Percentiles rank a stretch among this genome's conserved stretches.
Evolutionary conservation across 306 rosid genomes (phyloP).

Genomic region (Vigna angularis): DNA sequence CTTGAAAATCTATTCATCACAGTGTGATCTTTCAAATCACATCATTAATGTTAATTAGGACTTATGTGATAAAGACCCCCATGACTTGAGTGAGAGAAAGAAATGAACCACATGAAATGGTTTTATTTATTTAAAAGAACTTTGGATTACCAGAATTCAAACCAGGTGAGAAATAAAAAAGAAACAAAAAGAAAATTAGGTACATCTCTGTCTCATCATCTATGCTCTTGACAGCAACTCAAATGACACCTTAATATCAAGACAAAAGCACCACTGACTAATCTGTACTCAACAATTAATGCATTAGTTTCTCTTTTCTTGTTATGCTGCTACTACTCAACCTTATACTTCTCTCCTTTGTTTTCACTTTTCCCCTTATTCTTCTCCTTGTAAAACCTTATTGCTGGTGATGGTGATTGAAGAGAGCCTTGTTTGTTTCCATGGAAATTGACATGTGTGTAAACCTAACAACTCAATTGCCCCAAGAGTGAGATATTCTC

Average conservation of each 20-base stretch:
- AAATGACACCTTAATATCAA: slow-evolving; percentile 13
- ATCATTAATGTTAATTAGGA: not conserved
- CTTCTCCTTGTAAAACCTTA: slow-evolving; percentile 19
- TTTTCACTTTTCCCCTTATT: slow-evolving; percentile 36
- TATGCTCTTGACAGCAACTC: slow-evolving; percentile 7
- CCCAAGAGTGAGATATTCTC: slow-evolving; percentile 36
- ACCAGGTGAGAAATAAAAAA: slow-evolving; percentile 33
- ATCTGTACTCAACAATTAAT: not conserved
- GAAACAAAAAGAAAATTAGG: slow-evolving; percentile 25
- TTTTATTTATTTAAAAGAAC: slow-evolving; percentile 26
- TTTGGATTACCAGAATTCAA: slow-evolving; percentile 34
- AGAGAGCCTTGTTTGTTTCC: not conserved
- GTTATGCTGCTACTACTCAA: not conserved
- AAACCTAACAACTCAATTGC: slow-evolving; percentile 56
- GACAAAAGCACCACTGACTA: slow-evolving; percentile 13
- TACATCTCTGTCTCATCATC: slow-evolving; percentile 8
- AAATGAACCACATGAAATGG: slow-evolving; percentile 11
- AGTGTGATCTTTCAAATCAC: not conserved
- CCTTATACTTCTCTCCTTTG: not conserved
- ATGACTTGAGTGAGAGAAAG: not conserved
- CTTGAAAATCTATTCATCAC: not conserved
- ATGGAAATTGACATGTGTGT: slow-evolving; percentile 2
- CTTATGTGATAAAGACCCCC: not conserved
- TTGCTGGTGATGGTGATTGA: slow-evolving; percentile 34
- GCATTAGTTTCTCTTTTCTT: not conserved